Percentiles rank a stretch among this genome's conserved stretches.
phyloP scores from a whole-genome alignment of 2,329 filamentous ascomycete genomes.

The Penicillium janthinellum region DNA sequence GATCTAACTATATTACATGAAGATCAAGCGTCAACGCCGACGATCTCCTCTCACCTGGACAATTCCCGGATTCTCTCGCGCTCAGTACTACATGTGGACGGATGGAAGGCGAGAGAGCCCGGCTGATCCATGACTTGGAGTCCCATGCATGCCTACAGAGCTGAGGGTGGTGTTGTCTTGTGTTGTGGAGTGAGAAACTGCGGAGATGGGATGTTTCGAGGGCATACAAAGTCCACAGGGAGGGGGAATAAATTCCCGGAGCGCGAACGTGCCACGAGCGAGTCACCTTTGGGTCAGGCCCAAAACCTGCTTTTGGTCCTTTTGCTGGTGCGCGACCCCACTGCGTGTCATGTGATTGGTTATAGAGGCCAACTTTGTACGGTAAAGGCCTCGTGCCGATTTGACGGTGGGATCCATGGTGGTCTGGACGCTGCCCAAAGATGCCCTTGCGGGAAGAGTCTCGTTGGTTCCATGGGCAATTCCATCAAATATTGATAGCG shows the following conservation, averaged over 20 bases:
- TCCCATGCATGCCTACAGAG: constrained; percentile 8
- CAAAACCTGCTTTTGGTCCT: constrained; percentile 6
- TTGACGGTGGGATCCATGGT: neutral
- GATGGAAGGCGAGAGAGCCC: constrained; percentile 12
- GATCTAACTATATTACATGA: neutral
- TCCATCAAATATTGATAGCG: no score
- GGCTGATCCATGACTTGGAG: constrained; percentile 13
- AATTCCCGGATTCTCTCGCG: constrained; percentile 23
- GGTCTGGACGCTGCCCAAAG: constrained; percentile 5
- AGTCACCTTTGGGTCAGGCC: neutral
- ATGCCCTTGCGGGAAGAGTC: neutral
- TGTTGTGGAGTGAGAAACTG: neutral
- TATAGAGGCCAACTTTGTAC: neutral
- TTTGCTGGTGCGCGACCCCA: no score
- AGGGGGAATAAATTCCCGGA: neutral
- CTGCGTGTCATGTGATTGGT: no score
- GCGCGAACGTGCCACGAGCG: neutral
- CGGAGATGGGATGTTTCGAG: neutral
- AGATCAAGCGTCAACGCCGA: neutral
- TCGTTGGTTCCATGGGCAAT: neutral
- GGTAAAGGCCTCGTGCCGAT: no score
- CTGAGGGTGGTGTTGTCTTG: neutral
- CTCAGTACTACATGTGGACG: constrained; percentile 16
- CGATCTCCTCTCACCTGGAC: constrained; percentile 14
- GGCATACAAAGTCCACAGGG: neutral